phyloP scores from a whole-genome alignment of 2,329 filamentous ascomycete species.

The Fonsecaea multimorphosa region DNA sequence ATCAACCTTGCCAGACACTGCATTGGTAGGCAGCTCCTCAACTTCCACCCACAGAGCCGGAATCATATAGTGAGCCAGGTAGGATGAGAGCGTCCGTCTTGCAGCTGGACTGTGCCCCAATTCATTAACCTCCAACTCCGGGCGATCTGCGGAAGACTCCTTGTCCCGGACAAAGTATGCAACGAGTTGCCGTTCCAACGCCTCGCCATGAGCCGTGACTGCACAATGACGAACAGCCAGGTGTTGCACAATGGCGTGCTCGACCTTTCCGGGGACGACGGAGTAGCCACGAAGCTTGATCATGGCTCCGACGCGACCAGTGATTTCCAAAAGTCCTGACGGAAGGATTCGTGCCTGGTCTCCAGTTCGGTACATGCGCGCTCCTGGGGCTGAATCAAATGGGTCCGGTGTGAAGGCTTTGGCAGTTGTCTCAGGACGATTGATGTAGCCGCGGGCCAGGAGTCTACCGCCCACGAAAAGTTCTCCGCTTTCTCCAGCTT shows the following conservation, averaged over 20 bases:
- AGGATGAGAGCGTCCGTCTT: slow-evolving; percentile 67
- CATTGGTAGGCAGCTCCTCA: slow-evolving; percentile 73
- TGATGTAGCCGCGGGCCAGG: slow-evolving; percentile 77
- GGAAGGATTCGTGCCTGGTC: slow-evolving; percentile 72
- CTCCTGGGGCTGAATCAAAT: slow-evolving; percentile 64
- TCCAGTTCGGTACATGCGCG: slow-evolving; percentile 76
- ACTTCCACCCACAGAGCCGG: slow-evolving; percentile 78
- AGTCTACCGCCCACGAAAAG: slow-evolving; percentile 76
- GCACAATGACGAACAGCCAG: slow-evolving; percentile 74
- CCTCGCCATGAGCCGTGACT: slow-evolving; percentile 76
- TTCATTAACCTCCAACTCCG: slow-evolving; percentile 69
- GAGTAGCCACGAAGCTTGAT: slow-evolving; percentile 82
- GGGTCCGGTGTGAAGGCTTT: slow-evolving; percentile 72
- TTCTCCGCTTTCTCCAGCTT: slow-evolving; percentile 69
- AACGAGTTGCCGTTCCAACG: slow-evolving; percentile 74
- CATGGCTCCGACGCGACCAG: slow-evolving; percentile 76
- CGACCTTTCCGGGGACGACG: slow-evolving; percentile 76
- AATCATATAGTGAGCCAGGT: slow-evolving; percentile 83
- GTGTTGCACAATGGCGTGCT: slow-evolving; percentile 72
- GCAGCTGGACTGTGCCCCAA: slow-evolving; percentile 73
- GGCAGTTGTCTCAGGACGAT: slow-evolving; percentile 77
- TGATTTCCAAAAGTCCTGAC: slow-evolving; percentile 74
- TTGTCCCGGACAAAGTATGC: slow-evolving; percentile 76
- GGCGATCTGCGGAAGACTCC: slow-evolving; percentile 63
- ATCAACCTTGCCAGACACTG: slow-evolving; percentile 80